These are phyloP conservation scores for Brassica hybrid DNA, from an alignment of 441 rosid species.

Conservation along the genomic window DNA sequence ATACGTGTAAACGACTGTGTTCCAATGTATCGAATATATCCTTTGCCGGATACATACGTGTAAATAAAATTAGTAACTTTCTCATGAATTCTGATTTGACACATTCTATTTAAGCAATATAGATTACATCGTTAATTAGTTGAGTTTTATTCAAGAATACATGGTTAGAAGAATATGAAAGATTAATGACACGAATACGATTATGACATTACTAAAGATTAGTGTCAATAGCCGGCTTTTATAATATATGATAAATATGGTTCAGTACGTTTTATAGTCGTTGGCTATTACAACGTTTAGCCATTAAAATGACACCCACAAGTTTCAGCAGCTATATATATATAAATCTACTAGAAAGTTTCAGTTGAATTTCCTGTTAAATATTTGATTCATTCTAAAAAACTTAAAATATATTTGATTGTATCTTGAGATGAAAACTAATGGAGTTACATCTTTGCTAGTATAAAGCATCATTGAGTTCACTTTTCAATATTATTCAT, in stretches of 20 bases:
- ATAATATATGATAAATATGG: not conserved
- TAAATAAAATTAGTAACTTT: not conserved
- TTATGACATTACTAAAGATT: not conserved
- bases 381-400: not conserved
- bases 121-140: not conserved
- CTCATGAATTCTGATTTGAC: slow-evolving; percentile 1
- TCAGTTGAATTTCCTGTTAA: not conserved
- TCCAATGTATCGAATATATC: not conserved
- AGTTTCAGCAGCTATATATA: not conserved
- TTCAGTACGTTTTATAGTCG: not conserved
- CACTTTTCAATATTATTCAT: not conserved
- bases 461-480: not conserved
- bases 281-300: not conserved
- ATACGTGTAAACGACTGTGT: slow-evolving; percentile 26
- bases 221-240: not conserved
- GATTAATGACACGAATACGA: not conserved
- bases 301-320: not conserved
- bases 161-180: not conserved
- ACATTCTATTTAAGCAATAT: not conserved
- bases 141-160: not conserved
- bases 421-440: not conserved
- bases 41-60: not conserved
- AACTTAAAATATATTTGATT: not conserved
- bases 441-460: not conserved
- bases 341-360: not conserved